Percentiles rank a stretch among this genome's conserved stretches.
Evolutionary conservation across 225 moss, liverwort and hornwort genomes (phyloP).

Genomic region (Pseudisothecium myosuroides): DNA sequence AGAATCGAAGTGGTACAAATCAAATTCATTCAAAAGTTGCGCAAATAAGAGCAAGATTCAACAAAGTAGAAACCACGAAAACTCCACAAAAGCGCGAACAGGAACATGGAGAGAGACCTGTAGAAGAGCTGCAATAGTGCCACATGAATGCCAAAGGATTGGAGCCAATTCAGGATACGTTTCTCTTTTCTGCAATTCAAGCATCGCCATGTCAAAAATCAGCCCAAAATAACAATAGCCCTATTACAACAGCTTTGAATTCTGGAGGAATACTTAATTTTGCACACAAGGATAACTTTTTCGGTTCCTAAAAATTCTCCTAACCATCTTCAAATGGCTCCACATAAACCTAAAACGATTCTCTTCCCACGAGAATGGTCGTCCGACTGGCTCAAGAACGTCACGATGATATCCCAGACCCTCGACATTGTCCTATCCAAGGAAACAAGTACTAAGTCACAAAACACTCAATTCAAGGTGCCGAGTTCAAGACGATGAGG

Average conservation of each 20-base stretch:
- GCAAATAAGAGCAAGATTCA: neutral
- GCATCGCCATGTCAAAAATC: neutral
- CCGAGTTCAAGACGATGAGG: neutral
- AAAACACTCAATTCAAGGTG: neutral
- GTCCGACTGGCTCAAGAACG: neutral
- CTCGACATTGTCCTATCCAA: neutral
- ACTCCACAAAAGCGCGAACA: neutral
- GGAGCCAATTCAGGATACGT: constrained; percentile 94
- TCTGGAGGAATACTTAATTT: neutral
- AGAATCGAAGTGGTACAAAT: neutral
- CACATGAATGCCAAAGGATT: constrained; percentile 97
- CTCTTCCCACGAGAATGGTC: neutral
- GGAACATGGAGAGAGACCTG: constrained; percentile 38
- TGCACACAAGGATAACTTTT: neutral
- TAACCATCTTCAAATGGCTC: neutral
- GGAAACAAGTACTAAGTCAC: neutral
- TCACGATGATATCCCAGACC: neutral
- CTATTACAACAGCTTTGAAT: neutral
- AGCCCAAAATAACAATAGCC: neutral
- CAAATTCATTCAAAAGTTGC: neutral
- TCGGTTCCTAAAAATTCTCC: neutral
- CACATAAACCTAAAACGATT: neutral
- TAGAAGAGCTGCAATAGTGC: constrained; percentile 90
- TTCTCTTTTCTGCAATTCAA: constrained; percentile 76
- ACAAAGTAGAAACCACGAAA: neutral